phyloP scores from a whole-genome alignment of 2,329 filamentous ascomycete genomes.

The Fusarium buxicola region DNA sequence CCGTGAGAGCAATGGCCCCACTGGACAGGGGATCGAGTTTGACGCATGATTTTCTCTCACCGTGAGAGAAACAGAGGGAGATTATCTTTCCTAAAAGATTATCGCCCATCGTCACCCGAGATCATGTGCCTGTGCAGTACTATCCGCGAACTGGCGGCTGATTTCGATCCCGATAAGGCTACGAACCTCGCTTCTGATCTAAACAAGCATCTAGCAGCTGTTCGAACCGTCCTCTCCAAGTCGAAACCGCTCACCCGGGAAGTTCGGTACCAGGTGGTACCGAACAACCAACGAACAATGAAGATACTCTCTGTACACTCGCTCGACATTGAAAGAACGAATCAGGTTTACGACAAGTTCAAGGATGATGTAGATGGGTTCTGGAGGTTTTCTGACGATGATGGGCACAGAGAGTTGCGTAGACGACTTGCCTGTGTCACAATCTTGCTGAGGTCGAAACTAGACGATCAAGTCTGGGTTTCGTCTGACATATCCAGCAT shows the following conservation, averaged over 20 bases:
- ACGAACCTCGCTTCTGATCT: conserved; percentile 38
- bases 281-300: conserved; percentile 47
- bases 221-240: conserved; percentile 44
- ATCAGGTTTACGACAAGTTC: conserved; percentile 26
- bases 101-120: neutral
- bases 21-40: conserved; percentile 2
- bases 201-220: conserved; percentile 44
- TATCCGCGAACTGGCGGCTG: conserved; percentile 38
- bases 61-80: conserved; percentile 13
- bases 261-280: conserved; percentile 47
- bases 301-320: conserved; percentile 45
- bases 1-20: conserved; percentile 31
- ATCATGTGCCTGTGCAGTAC: conserved; percentile 43
- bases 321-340: conserved; percentile 23
- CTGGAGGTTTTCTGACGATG: conserved; percentile 35
- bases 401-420: conserved; percentile 42
- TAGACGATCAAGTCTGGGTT: conserved; percentile 38
- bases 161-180: conserved; percentile 40
- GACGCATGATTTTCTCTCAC: conserved; percentile 22
- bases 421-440: conserved; percentile 47
- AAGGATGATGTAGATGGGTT: conserved; percentile 38
- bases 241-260: conserved; percentile 47
- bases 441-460: conserved; percentile 46
- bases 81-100: neutral
- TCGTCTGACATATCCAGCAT: conserved; percentile 37